Conservation (phyloP, 2,329 filamentous ascomycete species). For the Biscogniauxia mediterranea region DNA sequence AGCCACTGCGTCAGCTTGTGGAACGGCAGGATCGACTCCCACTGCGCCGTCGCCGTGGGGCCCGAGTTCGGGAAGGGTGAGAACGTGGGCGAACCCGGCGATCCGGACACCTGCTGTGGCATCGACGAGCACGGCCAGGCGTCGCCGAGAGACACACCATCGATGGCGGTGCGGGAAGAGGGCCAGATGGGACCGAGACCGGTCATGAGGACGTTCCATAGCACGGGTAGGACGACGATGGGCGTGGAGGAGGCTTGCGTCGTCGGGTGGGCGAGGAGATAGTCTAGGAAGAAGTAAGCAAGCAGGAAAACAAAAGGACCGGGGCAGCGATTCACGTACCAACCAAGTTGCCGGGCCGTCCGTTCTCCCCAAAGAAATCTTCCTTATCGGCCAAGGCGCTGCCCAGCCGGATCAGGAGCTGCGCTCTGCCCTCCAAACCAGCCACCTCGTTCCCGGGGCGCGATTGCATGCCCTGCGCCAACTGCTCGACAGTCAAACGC, state of each 20-base stretch:
- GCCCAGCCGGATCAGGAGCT: slow-evolving; percentile 72
- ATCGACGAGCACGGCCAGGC: slow-evolving; percentile 89
- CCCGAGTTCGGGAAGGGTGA: slow-evolving; percentile 44
- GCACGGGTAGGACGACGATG: slow-evolving; percentile 79
- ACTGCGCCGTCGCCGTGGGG: slow-evolving; percentile 42
- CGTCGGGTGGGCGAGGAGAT: slow-evolving; percentile 86
- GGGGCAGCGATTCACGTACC: slow-evolving; percentile 53
- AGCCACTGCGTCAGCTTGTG: slow-evolving; percentile 96
- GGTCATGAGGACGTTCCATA: slow-evolving; percentile 90
- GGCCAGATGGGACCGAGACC: slow-evolving; percentile 89
- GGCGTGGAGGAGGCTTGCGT: slow-evolving; percentile 87
- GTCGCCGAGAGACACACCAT: slow-evolving; percentile 84
- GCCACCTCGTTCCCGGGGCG: slow-evolving; percentile 76
- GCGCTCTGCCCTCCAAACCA: slow-evolving; percentile 80
- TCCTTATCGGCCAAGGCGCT: slow-evolving; percentile 72
- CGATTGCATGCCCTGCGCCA: slow-evolving; percentile 84
- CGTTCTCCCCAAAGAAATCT: slow-evolving; percentile 80
- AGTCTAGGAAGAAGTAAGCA: slow-evolving; percentile 56
- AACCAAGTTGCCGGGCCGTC: slow-evolving; percentile 89
- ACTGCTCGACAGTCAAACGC: slow-evolving; percentile 67
- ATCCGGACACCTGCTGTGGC: slow-evolving; percentile 49
- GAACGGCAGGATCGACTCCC: slow-evolving; percentile 82
- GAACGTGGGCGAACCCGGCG: slow-evolving; percentile 49
- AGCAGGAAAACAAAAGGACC: not conserved
- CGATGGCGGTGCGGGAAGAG: slow-evolving; percentile 77